Percentiles rank a stretch among this genome's conserved stretches.
phyloP scores from a whole-genome alignment of 805 yeast genomes.

The Isabelozyma rhagii region DNA sequence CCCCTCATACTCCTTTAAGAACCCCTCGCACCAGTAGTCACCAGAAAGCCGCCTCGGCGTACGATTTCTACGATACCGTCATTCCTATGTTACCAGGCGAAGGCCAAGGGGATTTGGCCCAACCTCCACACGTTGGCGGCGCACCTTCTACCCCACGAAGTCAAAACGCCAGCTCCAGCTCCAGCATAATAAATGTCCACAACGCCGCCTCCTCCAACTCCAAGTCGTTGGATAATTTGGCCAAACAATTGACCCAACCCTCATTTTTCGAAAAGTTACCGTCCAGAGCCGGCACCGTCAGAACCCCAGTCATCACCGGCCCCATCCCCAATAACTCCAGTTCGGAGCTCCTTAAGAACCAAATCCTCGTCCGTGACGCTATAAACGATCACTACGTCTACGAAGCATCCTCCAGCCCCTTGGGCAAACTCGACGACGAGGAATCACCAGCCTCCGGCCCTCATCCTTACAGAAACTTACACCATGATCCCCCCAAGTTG shows the following conservation, averaged over 20 bases:
- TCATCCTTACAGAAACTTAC: neutral
- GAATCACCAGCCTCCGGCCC: neutral
- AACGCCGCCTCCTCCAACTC: neutral
- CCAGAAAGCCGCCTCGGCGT: slow-evolving; percentile 23
- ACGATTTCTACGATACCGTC: slow-evolving; percentile 41
- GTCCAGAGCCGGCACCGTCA: slow-evolving; percentile 25
- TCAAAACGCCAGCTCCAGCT: neutral
- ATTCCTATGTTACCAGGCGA: slow-evolving; percentile 33
- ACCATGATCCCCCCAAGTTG: slow-evolving; percentile 1
- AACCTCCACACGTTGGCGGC: neutral
- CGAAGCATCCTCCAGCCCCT: slow-evolving; percentile 8
- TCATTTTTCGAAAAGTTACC: slow-evolving; percentile 37
- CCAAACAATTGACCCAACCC: slow-evolving; percentile 36
- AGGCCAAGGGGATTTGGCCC: slow-evolving; percentile 2
- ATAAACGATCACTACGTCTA: slow-evolving; percentile 32
- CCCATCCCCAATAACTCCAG: slow-evolving; percentile 18
- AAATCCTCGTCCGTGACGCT: slow-evolving; percentile 15
- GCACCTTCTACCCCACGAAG: neutral
- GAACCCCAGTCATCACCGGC: slow-evolving; percentile 11
- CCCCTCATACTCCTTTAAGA: neutral
- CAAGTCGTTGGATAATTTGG: slow-evolving; percentile 32
- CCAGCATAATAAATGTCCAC: neutral
- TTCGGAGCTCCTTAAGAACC: slow-evolving; percentile 18
- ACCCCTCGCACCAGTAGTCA: slow-evolving; percentile 3
- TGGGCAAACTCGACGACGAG: neutral